Percentiles rank a stretch among this genome's conserved stretches.
Evolutionary conservation across 1,284 basidiomycete genomes (phyloP).

Genomic region (Ceratobasidium theobromae): DNA sequence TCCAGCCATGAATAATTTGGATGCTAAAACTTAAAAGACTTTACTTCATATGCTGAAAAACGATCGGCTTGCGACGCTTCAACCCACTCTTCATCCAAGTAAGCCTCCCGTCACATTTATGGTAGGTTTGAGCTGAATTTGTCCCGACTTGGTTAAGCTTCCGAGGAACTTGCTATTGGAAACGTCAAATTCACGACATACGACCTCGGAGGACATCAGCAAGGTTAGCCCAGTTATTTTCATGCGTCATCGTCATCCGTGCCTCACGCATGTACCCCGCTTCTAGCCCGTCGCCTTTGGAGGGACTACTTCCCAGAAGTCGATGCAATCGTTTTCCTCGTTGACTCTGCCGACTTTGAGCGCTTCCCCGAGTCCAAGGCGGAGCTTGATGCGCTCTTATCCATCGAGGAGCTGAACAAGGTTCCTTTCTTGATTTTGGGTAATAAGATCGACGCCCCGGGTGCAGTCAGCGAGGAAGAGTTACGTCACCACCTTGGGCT

Average conservation of each 20-base stretch:
- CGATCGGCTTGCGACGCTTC: constrained; percentile 94
- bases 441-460: constrained; percentile 99
- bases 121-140: background rate
- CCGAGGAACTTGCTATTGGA: constrained; percentile 98
- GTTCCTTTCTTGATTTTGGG: constrained; percentile 99
- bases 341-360: constrained; percentile 96
- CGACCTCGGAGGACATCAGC: constrained; percentile 96
- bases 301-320: constrained; percentile 99
- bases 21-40: constrained; percentile 60
- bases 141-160: constrained; percentile 58
- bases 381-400: constrained; percentile 92
- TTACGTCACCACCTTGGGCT: constrained; percentile 92
- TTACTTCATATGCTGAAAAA: constrained; percentile 99
- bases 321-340: constrained; percentile 97
- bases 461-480: constrained; percentile 97
- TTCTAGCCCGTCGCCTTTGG: constrained; percentile 92
- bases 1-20: background rate
- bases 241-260: background rate
- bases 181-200: constrained; percentile 99
- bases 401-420: constrained; percentile 91
- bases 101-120: constrained; percentile 39
- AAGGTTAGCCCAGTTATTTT: constrained; percentile 60
- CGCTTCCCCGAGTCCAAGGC: constrained; percentile 95
- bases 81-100: constrained; percentile 99
- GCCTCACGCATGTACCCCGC: constrained; percentile 31